These are phyloP conservation scores for Euphorbia lathyris DNA, from an alignment of 345 rosid genomes.

Conservation along the genomic window DNA sequence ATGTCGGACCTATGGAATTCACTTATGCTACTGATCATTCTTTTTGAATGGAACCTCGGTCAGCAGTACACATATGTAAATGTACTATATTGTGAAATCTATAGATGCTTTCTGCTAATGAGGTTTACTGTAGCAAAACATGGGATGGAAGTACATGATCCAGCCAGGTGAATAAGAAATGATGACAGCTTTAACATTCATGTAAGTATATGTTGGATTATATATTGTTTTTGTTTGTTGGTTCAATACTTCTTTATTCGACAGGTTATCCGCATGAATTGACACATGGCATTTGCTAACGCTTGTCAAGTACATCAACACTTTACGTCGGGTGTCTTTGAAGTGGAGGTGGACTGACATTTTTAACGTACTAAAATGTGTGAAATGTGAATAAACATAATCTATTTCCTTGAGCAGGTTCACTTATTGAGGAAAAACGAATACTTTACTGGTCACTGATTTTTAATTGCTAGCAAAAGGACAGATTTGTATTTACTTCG, in stretches of 20 bases:
- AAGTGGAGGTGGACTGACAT: neutral
- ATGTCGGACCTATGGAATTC: too few species aligned
- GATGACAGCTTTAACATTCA: neutral
- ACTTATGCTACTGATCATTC: neutral
- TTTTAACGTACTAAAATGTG: too few species aligned
- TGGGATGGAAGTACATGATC: neutral
- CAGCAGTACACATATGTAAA: too few species aligned
- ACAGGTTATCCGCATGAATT: neutral
- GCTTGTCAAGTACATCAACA: neutral
- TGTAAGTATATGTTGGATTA: neutral
- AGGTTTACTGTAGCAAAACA: neutral
- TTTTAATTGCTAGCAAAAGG: neutral
- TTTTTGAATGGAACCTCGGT: neutral
- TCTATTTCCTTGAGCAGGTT: too few species aligned
- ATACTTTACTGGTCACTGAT: neutral
- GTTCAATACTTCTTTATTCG: neutral
- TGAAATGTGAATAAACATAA: too few species aligned
- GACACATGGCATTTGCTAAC: neutral
- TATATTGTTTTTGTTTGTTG: neutral
- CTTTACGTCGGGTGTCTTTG: neutral
- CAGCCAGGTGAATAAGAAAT: neutral
- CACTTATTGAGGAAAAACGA: neutral
- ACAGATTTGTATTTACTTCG: neutral
- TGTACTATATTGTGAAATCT: too few species aligned
- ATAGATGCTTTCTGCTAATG: neutral